These are phyloP conservation scores for Clavispora fructus DNA, from an alignment of 805 yeast genomes.

Conservation along the genomic window DNA sequence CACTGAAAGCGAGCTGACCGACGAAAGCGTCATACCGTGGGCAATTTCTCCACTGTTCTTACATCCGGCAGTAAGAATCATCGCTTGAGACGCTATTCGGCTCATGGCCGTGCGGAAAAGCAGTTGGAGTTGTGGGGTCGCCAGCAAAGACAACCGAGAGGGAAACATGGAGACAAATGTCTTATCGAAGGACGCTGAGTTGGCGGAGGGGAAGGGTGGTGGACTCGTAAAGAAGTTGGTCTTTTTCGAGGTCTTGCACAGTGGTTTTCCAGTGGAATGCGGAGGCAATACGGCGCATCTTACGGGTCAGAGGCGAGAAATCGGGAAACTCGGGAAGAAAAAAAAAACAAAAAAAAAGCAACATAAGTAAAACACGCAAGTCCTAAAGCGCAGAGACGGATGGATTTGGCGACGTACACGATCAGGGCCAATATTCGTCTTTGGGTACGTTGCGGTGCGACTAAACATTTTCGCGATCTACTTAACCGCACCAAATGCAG, in stretches of 20 bases:
- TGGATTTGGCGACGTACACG: no score
- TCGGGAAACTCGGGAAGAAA: no score
- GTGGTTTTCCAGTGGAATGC: neutral
- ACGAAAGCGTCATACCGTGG: slow-evolving; percentile 81
- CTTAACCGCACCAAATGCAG: neutral
- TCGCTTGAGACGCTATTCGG: slow-evolving; percentile 36
- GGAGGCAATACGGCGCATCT: neutral
- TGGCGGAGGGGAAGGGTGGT: neutral
- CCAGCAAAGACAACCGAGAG: slow-evolving; percentile 2
- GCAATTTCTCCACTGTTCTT: slow-evolving; percentile 2
- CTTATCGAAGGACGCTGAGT: no score
- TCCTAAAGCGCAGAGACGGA: no score
- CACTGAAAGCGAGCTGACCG: slow-evolving; percentile 77
- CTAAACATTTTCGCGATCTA: no score
- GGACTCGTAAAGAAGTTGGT: neutral
- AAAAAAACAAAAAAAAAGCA: no score
- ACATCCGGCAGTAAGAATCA: slow-evolving; percentile 34
- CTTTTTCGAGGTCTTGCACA: neutral
- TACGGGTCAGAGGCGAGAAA: no score
- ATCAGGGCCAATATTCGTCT: neutral
- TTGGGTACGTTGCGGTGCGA: neutral
- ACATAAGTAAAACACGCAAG: no score
- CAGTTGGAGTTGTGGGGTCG: neutral
- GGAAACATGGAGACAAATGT: neutral
- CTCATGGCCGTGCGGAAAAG: slow-evolving; percentile 31